Conservation (phyloP, 192 early-diverging fungal species). For the Rhizophlyctis rosea region DNA sequence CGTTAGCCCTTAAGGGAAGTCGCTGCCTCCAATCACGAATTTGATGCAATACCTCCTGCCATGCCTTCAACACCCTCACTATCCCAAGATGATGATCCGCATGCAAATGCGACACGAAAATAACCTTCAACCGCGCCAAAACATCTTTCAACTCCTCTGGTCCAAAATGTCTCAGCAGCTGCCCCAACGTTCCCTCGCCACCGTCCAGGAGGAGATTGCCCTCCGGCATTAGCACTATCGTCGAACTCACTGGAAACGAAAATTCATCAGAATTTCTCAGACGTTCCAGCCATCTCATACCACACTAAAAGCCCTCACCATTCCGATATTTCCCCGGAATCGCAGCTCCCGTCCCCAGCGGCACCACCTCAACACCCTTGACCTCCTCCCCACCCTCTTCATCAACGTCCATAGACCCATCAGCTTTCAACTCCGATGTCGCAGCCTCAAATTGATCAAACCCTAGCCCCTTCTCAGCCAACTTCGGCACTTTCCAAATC, state of each 20-base stretch:
- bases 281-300: not conserved
- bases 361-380: conserved; percentile 45
- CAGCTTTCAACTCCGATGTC: too few relatives aligned
- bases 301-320: conserved; percentile 44
- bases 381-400: not conserved
- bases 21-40: too few relatives aligned
- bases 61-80: conserved; percentile 65
- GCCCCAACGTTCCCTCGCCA: conserved; percentile 86
- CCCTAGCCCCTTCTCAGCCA: too few relatives aligned
- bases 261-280: not conserved
- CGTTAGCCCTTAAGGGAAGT: too few relatives aligned
- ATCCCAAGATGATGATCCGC: conserved; percentile 96
- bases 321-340: conserved; percentile 89
- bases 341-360: conserved; percentile 90
- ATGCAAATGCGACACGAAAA: conserved; percentile 96
- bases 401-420: not conserved
- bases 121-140: conserved; percentile 55
- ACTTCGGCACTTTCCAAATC: not conserved
- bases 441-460: too few relatives aligned
- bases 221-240: conserved; percentile 64
- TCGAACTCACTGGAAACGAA: conserved; percentile 67
- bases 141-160: conserved; percentile 17
- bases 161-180: conserved; percentile 75
- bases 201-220: conserved; percentile 79
- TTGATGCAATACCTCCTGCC: conserved; percentile 64